phyloP scores from a whole-genome alignment of 1,139 yeast genomes.

The Lodderomyces theae region DNA sequence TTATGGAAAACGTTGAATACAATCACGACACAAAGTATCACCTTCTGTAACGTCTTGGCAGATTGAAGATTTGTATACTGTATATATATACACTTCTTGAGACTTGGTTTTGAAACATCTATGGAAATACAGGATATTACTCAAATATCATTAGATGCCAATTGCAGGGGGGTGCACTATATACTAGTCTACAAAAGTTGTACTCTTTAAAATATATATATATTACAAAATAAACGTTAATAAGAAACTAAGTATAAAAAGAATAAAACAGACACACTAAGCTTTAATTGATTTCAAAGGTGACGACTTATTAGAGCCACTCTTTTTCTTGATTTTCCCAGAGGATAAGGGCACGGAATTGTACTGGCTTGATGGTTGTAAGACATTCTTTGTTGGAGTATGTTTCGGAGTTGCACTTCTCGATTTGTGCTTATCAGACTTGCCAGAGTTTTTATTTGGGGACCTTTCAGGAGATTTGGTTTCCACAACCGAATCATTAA shows the following conservation, averaged over 20 bases:
- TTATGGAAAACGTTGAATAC: too few relatives aligned
- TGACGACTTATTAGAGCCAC: slow-evolving; percentile 4
- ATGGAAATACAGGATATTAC: too few relatives aligned
- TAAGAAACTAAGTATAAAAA: background rate
- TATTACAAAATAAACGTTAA: too few relatives aligned
- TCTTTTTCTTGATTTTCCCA: slow-evolving; percentile 1
- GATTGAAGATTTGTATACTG: too few relatives aligned
- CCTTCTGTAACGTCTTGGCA: too few relatives aligned
- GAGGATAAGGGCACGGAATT: background rate
- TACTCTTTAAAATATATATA: too few relatives aligned
- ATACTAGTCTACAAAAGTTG: too few relatives aligned
- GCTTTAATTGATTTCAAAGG: slow-evolving; percentile 5
- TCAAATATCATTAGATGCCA: too few relatives aligned
- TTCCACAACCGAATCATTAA: slow-evolving; percentile 4
- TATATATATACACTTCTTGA: too few relatives aligned
- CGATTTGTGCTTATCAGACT: slow-evolving; percentile 9
- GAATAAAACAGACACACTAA: background rate
- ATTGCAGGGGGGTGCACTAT: too few relatives aligned
- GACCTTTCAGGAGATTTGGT: background rate
- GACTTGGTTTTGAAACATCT: too few relatives aligned
- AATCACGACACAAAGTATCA: too few relatives aligned
- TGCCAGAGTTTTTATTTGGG: background rate
- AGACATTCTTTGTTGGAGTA: slow-evolving; percentile 5
- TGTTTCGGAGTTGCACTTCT: slow-evolving; percentile 1
- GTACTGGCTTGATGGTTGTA: slow-evolving; percentile 5